Evolutionary conservation across 768 basidiomycete species (phyloP).

Genomic region (Phaeotremella skinneri): DNA sequence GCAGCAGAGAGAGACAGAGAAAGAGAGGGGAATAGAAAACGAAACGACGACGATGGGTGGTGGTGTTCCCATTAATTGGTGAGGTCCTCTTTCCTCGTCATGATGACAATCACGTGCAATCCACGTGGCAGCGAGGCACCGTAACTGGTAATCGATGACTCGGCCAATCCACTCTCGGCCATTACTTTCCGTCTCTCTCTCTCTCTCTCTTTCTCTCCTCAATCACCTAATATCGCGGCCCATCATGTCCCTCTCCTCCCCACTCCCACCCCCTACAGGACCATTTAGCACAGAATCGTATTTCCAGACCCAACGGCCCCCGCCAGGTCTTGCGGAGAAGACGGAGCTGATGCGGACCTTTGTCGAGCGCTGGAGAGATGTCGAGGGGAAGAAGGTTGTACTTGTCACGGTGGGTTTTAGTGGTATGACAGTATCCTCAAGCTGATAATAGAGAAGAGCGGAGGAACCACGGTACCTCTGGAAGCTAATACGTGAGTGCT

Average conservation of each 20-base stretch:
- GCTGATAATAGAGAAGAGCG: constrained; percentile 63
- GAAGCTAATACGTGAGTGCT: constrained; percentile 95
- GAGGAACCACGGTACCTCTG: constrained; percentile 94
- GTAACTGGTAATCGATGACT: no score
- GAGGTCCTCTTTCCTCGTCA: no score
- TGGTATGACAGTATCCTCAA: neutral
- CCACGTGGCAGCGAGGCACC: no score
- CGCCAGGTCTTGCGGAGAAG: constrained; percentile 68
- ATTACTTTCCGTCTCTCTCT: no score
- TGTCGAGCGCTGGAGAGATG: constrained; percentile 62
- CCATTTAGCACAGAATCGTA: constrained; percentile 82
- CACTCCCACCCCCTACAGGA: neutral
- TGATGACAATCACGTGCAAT: no score
- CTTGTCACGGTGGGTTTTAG: constrained; percentile 79
- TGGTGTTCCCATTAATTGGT: no score
- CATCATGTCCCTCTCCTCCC: constrained; percentile 2
- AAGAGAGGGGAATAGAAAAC: no score
- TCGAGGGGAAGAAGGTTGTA: constrained; percentile 71
- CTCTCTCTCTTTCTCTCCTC: no score
- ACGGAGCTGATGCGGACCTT: constrained; percentile 67
- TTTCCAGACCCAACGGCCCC: constrained; percentile 82
- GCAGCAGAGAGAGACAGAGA: no score
- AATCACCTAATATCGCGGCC: neutral
- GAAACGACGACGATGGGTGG: no score
- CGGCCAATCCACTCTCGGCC: no score